Base-by-base conservation (phyloP, 2,329 filamentous ascomycete genomes). In the Arthroderma sp. region DNA sequence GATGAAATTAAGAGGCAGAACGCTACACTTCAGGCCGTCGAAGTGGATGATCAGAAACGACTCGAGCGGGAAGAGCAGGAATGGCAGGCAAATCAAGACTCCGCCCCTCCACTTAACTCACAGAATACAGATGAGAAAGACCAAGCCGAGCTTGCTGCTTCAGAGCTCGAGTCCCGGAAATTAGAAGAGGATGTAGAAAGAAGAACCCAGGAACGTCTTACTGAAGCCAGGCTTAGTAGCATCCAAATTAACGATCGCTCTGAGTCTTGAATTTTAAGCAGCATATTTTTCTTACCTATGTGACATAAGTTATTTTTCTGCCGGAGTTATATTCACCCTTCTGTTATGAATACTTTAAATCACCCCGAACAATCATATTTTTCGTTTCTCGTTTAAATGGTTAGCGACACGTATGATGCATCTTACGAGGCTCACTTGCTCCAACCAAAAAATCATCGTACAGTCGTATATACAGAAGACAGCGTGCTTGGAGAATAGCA, bases 1-100 rank as follows among this genome's bases (percentile, higher is more conserved):
- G 54, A 54, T 4, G 66, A 70, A 40, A 56, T 70, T 1, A 61
- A 66, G n/a, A 60, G 59, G 6, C 68, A 71, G 50, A 62, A 61
- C 47, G 58, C 65, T 42, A 63, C 62, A 4, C 56, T 70, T 27
- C 56, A 55, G 8, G 55, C 53, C 33, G 65, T 65, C 48, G 63
- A 64, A 45, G 56, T 58, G 34, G 64, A 68, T 8, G 36, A 45
- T 11, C 37, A 44, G n/a, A 43, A 29, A 42, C 65, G 66, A 40
- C 47, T 60, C 33, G 56, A 63, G 44, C 59, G 58, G 8, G 48
- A 52, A 9, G 48, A 54, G 5, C 61, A 64, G 28, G 54, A 63
- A 48, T 11, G 10, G 22, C 53, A 48, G 6, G 50, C 15, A 22
- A 22, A 22, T 3, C 15, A 22, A 22, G 15, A 22, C 15, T 22